phyloP scores from a whole-genome alignment of 179 eudicot genomes.

The Heliamphora pulchella region DNA sequence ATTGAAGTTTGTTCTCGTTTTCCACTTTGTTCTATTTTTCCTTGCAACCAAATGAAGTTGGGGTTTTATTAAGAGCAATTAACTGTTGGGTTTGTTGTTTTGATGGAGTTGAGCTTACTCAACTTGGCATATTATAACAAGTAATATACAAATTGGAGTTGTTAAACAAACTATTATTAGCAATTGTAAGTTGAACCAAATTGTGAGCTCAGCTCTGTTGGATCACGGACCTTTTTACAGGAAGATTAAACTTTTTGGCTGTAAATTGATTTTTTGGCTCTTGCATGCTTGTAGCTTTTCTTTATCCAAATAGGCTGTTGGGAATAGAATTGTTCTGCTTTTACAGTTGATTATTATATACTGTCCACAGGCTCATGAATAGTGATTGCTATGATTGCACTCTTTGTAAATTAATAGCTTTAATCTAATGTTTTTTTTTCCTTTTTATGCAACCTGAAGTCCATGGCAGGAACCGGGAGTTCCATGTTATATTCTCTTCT shows the following conservation, averaged over 20 bases:
- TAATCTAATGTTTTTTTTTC: not conserved
- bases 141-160: not conserved
- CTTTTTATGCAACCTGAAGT: conserved; percentile 10
- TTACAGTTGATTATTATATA: not conserved
- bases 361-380: not conserved
- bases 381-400: not conserved
- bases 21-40: not conserved
- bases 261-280: not conserved
- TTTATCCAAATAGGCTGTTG: not conserved
- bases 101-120: not conserved
- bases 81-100: not conserved
- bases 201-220: not conserved
- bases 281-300: not conserved
- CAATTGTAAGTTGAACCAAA: not conserved
- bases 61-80: not conserved
- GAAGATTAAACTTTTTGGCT: not conserved
- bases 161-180: not conserved
- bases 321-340: not conserved
- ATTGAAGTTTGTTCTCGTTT: not conserved
- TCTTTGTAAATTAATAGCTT: not conserved
- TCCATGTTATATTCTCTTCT: conserved; percentile 70
- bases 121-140: not conserved
- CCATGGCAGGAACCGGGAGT: conserved; percentile 65
- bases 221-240: not conserved
- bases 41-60: not conserved